Evolutionary conservation across 768 basidiomycete genomes (phyloP), one percentile per base, ranked within the genome.

Genomic region (Leccinum broughii): DNA sequence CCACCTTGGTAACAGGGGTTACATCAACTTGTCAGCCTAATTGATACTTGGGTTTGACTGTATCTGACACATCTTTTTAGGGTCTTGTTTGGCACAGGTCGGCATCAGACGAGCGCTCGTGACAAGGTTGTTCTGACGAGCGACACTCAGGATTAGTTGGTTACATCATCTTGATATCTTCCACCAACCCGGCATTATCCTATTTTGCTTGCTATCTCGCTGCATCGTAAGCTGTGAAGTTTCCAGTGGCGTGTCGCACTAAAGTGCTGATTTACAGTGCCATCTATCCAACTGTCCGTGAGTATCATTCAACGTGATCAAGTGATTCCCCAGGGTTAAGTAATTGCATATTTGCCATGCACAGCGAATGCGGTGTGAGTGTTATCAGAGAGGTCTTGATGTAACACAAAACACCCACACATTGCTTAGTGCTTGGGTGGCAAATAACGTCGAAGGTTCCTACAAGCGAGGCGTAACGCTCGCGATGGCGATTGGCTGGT

Each of bases 171-270:
- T 76, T 91, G 56, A 81, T 88, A 20, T 74, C 75, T 48, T 88
- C 88, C 1, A 81, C 74, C 28, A 83, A 76, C 22, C 78, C 86
- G n/a, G 81, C 80, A 2, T 69, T 90, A 44, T 89, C 87, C 6
- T 90, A 90, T 69, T 88, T 90, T 64, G 88, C 88, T 4, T 83
- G 85, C 24, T 92, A 83, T 68, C 75, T 90, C 4, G 90, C 87
- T 17, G 83, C 85, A 22, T 86, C 85, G 87, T 88, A 64, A 76
- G 88, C 78, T 49, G 20, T 15, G 26, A 24, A 28, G 8, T 26
- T 39, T 22, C 57, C 46, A 10, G 15, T 34, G 15, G 37, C 20
- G 3, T 37, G 11, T 13, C 30, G 20, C 32, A 24, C 59, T 67
- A 13, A 69, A 24, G 26, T 35, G 5, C 2, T 2, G 32, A 46